phyloP scores from a whole-genome alignment of 345 rosid genomes.

The Acer yangbiense region DNA sequence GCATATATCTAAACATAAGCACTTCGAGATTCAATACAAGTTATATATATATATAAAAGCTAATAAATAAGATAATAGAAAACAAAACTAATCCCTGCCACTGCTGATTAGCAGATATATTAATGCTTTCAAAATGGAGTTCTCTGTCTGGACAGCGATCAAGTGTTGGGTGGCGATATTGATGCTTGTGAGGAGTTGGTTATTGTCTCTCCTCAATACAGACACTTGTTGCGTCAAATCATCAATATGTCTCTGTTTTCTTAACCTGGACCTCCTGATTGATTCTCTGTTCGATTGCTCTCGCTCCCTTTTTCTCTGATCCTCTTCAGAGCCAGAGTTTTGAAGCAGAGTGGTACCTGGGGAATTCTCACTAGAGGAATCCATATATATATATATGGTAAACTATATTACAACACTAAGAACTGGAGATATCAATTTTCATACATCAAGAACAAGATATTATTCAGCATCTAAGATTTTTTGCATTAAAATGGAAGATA shows the following conservation, averaged over 20 bases:
- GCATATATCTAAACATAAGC: too few species aligned
- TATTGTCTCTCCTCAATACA: conserved; percentile 53
- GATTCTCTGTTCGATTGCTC: conserved; percentile 89
- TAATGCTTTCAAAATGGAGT: conserved; percentile 62
- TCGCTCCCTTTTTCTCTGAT: conserved; percentile 77
- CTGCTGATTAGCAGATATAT: too few species aligned
- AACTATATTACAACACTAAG: conserved; percentile 70
- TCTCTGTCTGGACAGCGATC: conserved; percentile 66
- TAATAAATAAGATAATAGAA: too few species aligned
- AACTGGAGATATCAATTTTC: conserved; percentile 86
- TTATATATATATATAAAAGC: too few species aligned
- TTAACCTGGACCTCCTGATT: conserved; percentile 85
- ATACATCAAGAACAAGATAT: conserved; percentile 40
- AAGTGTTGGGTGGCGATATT: conserved; percentile 53
- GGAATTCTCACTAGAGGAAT: conserved; percentile 64
- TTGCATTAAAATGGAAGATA: background rate
- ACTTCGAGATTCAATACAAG: too few species aligned
- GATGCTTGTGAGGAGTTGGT: conserved; percentile 54
- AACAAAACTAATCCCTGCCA: too few species aligned
- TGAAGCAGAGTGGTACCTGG: conserved; percentile 39
- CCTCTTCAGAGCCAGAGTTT: conserved; percentile 68
- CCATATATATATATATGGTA: conserved; percentile 27
- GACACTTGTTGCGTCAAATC: conserved; percentile 60
- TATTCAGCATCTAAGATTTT: conserved; percentile 42
- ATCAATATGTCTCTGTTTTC: conserved; percentile 80